Base-by-base conservation (phyloP, 805 yeast genomes). In the Saturnispora besseyi region DNA sequence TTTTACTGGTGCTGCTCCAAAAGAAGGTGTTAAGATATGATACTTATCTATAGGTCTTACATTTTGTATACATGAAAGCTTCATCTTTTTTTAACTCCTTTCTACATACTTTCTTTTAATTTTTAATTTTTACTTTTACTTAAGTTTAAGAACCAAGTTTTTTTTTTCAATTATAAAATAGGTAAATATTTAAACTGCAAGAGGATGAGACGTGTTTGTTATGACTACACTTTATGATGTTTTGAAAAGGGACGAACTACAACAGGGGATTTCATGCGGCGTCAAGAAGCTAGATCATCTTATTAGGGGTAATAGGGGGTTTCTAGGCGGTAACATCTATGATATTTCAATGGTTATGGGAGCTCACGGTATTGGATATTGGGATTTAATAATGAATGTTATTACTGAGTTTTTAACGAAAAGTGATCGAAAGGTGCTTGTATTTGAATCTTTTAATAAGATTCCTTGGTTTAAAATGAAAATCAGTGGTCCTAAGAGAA, bases 1-100 rank as follows among this genome's bases (percentile, higher is more conserved):
- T 9, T 76, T 76, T 72, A 61, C 65, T 8, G 81, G 77, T n/a
- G 62, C 67, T 13, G 84, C 84, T 22, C 85, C 85, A 37, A 22
- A 44, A 5, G 15, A 33, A 12, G 38, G 31, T 38, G 18, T 24
- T 11, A 30, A 42, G 12, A n/a, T 30, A n/a, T 31, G 18, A 42
- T 31, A 31, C 6, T 11, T 8, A 31, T 31, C 8, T 11, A 31
- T 9, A 31, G 29, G 6, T 26, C 29, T 6, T 26, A 18, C 9
- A 1, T 26, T 26, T 26, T 26, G 29, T 26, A 26, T 26, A 26
- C 9, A 5, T 36, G 26, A 9, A 18, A 21, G 9, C 40, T 36
- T 8, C 11, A 15, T 10, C 38, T 15, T n/a, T 28, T 26, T 41
- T 41, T 41, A 29, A 11, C 11, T 32, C 9, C 22, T 43, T 24